These are phyloP conservation scores for Gossypium turneri DNA, from an alignment of 345 rosid species.

Conservation along the genomic window DNA sequence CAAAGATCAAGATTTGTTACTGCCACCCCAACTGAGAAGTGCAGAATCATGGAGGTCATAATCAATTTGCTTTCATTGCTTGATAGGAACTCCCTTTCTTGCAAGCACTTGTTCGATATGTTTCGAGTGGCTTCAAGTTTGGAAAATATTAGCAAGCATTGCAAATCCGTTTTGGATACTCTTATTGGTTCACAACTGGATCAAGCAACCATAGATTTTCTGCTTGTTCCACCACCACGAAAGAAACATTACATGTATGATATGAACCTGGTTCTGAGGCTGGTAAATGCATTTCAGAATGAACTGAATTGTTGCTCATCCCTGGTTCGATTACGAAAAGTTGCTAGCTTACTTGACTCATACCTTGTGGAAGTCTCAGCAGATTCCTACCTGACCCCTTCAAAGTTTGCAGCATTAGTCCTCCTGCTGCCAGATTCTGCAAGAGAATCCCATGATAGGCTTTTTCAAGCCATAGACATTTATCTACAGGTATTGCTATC, in stretches of 20 bases:
- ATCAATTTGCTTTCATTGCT: constrained; percentile 33
- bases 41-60: constrained; percentile 24
- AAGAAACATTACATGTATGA: constrained; percentile 33
- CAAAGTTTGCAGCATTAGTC: constrained; percentile 36
- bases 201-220: constrained; percentile 41
- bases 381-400: constrained; percentile 32
- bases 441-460: constrained; percentile 36
- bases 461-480: constrained; percentile 46
- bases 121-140: constrained; percentile 27
- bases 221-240: constrained; percentile 32
- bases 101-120: constrained; percentile 37
- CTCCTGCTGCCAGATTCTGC: constrained; percentile 38
- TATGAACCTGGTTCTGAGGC: constrained; percentile 44
- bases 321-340: constrained; percentile 27
- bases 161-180: constrained; percentile 31
- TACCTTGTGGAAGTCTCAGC: constrained; percentile 53
- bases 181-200: constrained; percentile 47
- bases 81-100: constrained; percentile 32
- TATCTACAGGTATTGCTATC: constrained; percentile 41
- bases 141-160: constrained; percentile 18
- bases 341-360: constrained; percentile 40
- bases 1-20: constrained; percentile 26
- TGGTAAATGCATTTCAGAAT: constrained; percentile 29
- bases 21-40: constrained; percentile 23
- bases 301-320: constrained; percentile 9